Evolutionary conservation across 768 basidiomycete genomes (phyloP), one percentile per base, ranked within the genome.

Genomic region (Pulveroboletus sp.): DNA sequence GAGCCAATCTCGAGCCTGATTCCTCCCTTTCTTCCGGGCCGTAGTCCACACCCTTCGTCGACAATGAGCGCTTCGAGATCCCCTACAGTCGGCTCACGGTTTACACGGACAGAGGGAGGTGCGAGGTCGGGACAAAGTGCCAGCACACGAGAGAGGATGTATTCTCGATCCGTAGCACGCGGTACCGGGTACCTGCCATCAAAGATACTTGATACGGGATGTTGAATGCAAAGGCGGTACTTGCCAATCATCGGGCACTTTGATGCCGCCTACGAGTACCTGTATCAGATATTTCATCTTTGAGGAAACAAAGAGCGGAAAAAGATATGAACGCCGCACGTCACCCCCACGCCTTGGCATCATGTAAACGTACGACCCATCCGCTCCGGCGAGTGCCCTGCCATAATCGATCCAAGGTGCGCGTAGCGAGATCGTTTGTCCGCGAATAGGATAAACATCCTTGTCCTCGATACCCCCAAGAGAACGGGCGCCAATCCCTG

Each of bases 1-100:
- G 68, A 74, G 30, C 76, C 77, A 0, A 64, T 63, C 34, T 79
- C 82, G 2, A 88, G 66, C 22, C 86, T 68, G 27, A 89, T 72
- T 0, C 87, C 86, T n/a, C 81, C 84, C 34, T 78, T 81, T 47
- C 89, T 70, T 1, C 67, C 77, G 1, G 88, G 89, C 4, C 87
- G 73, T 40, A 90, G 65, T 3, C 89, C 89, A 56, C 78, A 77
- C 3, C 79, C 78, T 50, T 77, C 74, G 30, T 76, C 76, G 6
- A 79, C 59, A 29, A 81, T 68, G 29, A 79, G 70, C 2, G 73
- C 65, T 34, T 73, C 63, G 2, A 82, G 55, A 53, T 82, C 81
- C 6, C 78, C 74, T 8, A 80, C 39, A 0, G 72, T 78, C 5
- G 80, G 77, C 34, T 68, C 61, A 17, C 79, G 73, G 13, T 54